These are phyloP conservation scores for Lactarius psammicola DNA, from an alignment of 768 basidiomycete genomes.

Conservation along the genomic window DNA sequence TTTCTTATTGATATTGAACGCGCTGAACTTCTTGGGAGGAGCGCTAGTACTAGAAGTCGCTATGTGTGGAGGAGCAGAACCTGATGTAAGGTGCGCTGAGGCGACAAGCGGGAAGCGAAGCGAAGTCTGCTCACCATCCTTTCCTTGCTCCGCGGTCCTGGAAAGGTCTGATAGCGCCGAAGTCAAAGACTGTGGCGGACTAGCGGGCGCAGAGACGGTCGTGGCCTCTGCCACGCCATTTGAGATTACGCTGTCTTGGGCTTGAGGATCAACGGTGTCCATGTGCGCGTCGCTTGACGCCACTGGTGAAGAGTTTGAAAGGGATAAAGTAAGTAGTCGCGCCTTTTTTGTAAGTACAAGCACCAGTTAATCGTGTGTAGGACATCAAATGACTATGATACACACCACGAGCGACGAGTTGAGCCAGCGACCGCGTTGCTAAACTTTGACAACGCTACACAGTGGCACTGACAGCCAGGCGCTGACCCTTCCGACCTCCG, in stretches of 20 bases:
- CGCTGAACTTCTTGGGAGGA: constrained; percentile 81
- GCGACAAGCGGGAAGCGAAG: constrained; percentile 6
- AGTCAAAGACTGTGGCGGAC: constrained; percentile 9
- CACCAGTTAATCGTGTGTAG: background rate
- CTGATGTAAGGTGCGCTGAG: constrained; percentile 9
- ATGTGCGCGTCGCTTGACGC: constrained; percentile 81
- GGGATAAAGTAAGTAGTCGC: constrained; percentile 11
- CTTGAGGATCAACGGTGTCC: constrained; percentile 60
- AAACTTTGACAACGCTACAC: background rate
- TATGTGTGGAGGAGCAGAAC: constrained; percentile 21
- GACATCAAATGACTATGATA: background rate
- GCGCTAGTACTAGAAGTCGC: constrained; percentile 36
- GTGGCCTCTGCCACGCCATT: constrained; percentile 32
- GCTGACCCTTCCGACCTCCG: background rate
- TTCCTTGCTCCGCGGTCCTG: constrained; percentile 22
- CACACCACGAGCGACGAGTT: constrained; percentile 18
- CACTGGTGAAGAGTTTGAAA: constrained; percentile 26
- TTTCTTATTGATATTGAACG: constrained; percentile 94
- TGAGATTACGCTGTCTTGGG: constrained; percentile 46
- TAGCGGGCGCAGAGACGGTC: constrained; percentile 19
- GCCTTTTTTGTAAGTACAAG: background rate
- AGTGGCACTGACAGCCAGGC: background rate
- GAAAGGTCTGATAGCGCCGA: constrained; percentile 17
- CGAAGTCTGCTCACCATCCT: constrained; percentile 15
- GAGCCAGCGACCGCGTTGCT: background rate